Percentiles rank a stretch among this genome's conserved stretches.
These are phyloP conservation scores for Talaromyces albobiverticillius DNA, from an alignment of 2,329 filamentous ascomycete genomes.

Conservation along the genomic window DNA sequence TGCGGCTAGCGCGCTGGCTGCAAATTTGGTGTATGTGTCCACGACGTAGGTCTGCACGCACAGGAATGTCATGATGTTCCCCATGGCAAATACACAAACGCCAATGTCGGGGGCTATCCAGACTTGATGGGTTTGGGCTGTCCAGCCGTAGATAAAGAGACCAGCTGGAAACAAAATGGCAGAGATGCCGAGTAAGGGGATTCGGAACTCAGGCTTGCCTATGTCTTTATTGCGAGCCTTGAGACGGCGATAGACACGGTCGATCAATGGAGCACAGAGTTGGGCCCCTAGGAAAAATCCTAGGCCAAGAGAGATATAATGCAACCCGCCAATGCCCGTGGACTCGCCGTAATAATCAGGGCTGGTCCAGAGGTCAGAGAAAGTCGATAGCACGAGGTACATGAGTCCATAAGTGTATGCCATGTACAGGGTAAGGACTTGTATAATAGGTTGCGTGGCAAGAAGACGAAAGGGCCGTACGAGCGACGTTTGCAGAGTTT, in stretches of 20 bases:
- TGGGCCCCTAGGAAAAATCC: not conserved
- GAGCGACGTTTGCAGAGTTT: slow-evolving; percentile 52
- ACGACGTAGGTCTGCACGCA: slow-evolving; percentile 45
- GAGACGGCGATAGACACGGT: not conserved
- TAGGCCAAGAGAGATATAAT: slow-evolving; percentile 6
- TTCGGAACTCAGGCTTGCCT: slow-evolving; percentile 58
- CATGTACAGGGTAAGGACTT: slow-evolving; percentile 49
- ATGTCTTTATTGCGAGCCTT: slow-evolving; percentile 35
- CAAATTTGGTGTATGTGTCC: slow-evolving; percentile 38
- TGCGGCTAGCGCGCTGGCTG: slow-evolving; percentile 38
- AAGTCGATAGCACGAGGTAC: slow-evolving; percentile 43
- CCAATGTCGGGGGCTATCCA: slow-evolving; percentile 58
- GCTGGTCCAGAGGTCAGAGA: slow-evolving; percentile 21
- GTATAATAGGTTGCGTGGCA: slow-evolving; percentile 54
- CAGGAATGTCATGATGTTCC: slow-evolving; percentile 44
- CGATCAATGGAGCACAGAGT: not conserved
- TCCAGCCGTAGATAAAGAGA: slow-evolving; percentile 59
- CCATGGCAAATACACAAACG: slow-evolving; percentile 48
- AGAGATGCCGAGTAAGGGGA: slow-evolving; percentile 56
- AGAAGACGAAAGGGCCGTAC: slow-evolving; percentile 53
- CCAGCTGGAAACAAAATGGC: slow-evolving; percentile 52
- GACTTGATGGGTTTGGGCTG: slow-evolving; percentile 46
- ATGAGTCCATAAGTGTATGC: slow-evolving; percentile 57
- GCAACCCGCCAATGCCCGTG: slow-evolving; percentile 21
- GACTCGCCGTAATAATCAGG: slow-evolving; percentile 52